Conservation (phyloP, 495 filamentous ascomycete genomes). For the Tricharina praecox region DNA sequence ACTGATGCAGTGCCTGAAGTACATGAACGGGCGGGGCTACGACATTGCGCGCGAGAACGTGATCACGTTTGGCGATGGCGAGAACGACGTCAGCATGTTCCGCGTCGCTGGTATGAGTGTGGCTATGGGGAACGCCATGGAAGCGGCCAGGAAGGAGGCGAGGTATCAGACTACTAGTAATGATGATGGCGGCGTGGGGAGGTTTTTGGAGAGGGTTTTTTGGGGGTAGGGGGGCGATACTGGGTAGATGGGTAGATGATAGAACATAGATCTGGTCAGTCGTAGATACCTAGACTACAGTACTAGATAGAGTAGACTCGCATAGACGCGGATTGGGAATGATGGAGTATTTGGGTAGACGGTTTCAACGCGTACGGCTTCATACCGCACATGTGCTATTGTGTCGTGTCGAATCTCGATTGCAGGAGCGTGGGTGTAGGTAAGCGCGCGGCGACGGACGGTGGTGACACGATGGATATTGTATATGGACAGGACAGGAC, state of each 20-base stretch:
- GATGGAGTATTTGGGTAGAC: too few relatives aligned
- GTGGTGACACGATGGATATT: too few relatives aligned
- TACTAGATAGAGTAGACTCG: too few relatives aligned
- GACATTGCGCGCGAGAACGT: not conserved
- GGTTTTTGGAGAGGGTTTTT: slow-evolving; percentile 7
- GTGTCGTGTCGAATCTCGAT: too few relatives aligned
- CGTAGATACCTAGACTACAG: too few relatives aligned
- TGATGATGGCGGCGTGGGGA: slow-evolving; percentile 6
- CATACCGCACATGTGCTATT: too few relatives aligned
- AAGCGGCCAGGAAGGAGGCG: not conserved
- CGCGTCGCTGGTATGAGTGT: slow-evolving; percentile 5
- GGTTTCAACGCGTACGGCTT: too few relatives aligned
- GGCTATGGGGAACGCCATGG: slow-evolving; percentile 9
- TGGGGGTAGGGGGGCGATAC: not conserved
- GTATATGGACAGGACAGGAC: too few relatives aligned
- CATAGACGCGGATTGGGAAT: too few relatives aligned
- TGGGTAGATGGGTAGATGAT: not conserved
- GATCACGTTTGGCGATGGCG: slow-evolving; percentile 6
- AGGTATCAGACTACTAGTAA: slow-evolving; percentile 1
- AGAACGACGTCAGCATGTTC: slow-evolving; percentile 11
- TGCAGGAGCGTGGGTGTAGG: too few relatives aligned
- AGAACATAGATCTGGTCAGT: too few relatives aligned
- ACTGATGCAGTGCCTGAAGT: not conserved
- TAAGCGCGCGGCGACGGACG: too few relatives aligned
- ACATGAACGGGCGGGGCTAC: not conserved